These are phyloP conservation scores for Sinapis alba DNA, from an alignment of 441 rosid species.

Conservation along the genomic window DNA sequence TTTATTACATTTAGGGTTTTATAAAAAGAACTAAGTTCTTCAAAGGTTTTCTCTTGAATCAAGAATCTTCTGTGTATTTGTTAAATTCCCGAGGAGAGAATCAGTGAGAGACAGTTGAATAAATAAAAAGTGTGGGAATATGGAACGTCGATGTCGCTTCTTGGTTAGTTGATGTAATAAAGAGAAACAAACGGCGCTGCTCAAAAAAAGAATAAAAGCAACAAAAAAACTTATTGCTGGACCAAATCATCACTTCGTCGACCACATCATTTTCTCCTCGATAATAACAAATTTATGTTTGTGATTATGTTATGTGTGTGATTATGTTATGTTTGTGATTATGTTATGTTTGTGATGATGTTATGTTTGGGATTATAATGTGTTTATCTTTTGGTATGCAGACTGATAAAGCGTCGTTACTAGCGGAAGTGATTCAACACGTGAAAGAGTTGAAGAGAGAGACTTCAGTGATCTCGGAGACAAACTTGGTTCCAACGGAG, in stretches of 20 bases:
- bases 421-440: conserved; percentile 96
- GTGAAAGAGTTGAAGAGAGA: conserved; percentile 87
- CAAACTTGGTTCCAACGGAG: conserved; percentile 83
- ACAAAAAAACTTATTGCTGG: conserved; percentile 56
- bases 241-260: conserved; percentile 39
- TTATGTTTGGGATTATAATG: background rate
- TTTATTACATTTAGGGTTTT: conserved; percentile 21
- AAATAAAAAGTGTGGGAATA: conserved; percentile 38
- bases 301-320: background rate
- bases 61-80: conserved; percentile 41
- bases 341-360: background rate
- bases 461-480: conserved; percentile 78
- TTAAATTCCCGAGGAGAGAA: conserved; percentile 65
- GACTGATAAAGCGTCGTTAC: conserved; percentile 97
- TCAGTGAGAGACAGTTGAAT: conserved; percentile 35
- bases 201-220: conserved; percentile 47
- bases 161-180: conserved; percentile 54
- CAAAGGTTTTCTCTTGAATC: conserved; percentile 34
- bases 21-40: conserved; percentile 20
- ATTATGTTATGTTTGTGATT: background rate
- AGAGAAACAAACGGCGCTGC: conserved; percentile 71
- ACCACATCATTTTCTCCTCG: conserved; percentile 37
- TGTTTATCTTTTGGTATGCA: conserved; percentile 26
- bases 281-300: conserved; percentile 23
- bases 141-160: conserved; percentile 64